phyloP scores from a whole-genome alignment of 1,284 basidiomycete species.

The Cutaneotrichosporon spelunceum region DNA sequence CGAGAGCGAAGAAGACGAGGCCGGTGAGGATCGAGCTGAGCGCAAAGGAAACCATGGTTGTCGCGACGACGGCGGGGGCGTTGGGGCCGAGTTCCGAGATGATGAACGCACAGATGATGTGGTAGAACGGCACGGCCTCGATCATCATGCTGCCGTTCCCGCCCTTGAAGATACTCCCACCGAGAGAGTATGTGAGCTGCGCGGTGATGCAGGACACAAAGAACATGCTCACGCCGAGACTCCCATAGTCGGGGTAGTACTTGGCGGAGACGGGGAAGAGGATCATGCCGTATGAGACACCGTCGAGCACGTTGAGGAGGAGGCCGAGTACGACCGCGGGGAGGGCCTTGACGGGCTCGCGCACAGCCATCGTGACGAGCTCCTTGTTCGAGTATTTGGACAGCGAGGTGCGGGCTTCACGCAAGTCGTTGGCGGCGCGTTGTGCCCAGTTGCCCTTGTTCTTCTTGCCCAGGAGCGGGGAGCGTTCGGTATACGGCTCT shows the following conservation, averaged over 20 bases:
- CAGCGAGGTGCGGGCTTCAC: slow-evolving; percentile 16
- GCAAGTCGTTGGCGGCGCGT: slow-evolving; percentile 16
- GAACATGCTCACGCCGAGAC: slow-evolving; percentile 92
- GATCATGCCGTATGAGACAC: slow-evolving; percentile 65
- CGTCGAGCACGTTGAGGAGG: slow-evolving; percentile 88
- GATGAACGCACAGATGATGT: slow-evolving; percentile 80
- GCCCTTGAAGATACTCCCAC: slow-evolving; percentile 78
- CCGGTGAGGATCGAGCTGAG: slow-evolving; percentile 89
- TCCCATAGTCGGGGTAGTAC: slow-evolving; percentile 76
- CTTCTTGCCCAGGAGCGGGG: slow-evolving; percentile 21
- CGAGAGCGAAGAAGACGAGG: slow-evolving; percentile 83
- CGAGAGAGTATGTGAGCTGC: slow-evolving; percentile 80
- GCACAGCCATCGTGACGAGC: slow-evolving; percentile 47
- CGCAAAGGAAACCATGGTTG: slow-evolving; percentile 85
- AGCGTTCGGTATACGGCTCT: slow-evolving; percentile 15
- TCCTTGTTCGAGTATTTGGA: slow-evolving; percentile 43
- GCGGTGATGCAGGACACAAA: slow-evolving; percentile 79
- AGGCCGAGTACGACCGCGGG: slow-evolving; percentile 84
- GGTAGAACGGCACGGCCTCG: slow-evolving; percentile 95
- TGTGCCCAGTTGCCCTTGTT: slow-evolving; percentile 21
- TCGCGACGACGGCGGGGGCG: slow-evolving; percentile 72
- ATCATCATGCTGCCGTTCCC: slow-evolving; percentile 99
- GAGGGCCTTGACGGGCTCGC: slow-evolving; percentile 56
- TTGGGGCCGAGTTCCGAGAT: slow-evolving; percentile 69
- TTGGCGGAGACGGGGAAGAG: slow-evolving; percentile 80